Conservation (phyloP, 768 basidiomycete genomes). For the Termitomyces sp. region DNA sequence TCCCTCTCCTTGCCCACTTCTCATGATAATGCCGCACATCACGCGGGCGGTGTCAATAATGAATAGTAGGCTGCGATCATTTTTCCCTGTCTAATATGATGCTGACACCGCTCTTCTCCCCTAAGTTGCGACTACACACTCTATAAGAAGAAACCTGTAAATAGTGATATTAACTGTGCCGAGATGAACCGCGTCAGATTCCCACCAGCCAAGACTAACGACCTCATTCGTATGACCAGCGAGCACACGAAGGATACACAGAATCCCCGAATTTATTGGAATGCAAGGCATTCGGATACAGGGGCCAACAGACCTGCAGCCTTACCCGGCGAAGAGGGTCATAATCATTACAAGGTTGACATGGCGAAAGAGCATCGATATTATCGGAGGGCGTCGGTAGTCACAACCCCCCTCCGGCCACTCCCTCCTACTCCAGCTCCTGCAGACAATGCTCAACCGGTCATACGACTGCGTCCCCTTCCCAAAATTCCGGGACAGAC, state of each 20-base stretch:
- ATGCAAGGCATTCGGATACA: neutral
- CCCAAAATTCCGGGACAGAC: neutral
- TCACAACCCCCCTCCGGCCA: neutral
- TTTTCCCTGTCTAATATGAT: neutral
- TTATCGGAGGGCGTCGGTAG: neutral
- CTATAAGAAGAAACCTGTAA: neutral
- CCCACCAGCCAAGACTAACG: neutral
- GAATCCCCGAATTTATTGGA: neutral
- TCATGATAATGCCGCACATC: neutral
- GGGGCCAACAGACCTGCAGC: neutral
- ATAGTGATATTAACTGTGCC: neutral
- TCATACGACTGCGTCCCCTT: neutral
- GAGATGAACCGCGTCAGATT: neutral
- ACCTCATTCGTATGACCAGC: neutral
- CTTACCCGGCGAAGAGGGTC: neutral
- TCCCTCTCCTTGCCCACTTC: conserved; percentile 2
- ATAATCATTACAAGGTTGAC: neutral
- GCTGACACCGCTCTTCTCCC: neutral
- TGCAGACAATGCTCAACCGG: neutral
- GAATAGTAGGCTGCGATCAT: neutral
- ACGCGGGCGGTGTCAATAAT: neutral
- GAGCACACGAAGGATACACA: neutral
- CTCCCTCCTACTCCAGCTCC: neutral
- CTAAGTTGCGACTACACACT: neutral
- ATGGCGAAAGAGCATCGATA: neutral